Percentiles rank a stretch among this genome's conserved stretches.
Evolutionary conservation across 768 basidiomycete genomes (phyloP).

Genomic region (Rhizopogon salebrosus): DNA sequence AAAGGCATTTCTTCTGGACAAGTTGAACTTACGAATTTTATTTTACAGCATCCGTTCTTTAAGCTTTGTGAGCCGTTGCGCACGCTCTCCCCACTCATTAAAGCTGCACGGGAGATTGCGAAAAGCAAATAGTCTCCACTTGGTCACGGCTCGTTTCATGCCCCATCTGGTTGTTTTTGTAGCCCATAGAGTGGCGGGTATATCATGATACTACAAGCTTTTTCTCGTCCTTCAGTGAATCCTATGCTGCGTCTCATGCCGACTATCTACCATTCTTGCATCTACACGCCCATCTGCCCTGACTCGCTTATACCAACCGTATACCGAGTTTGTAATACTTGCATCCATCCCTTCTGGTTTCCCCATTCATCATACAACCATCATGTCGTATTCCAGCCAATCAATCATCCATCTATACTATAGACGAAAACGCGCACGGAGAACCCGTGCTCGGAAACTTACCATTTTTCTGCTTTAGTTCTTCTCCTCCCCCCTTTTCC

Average conservation of each 20-base stretch:
- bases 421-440: background rate
- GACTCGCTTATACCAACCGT: conserved; percentile 3
- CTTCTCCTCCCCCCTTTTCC: background rate
- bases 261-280: conserved; percentile 16
- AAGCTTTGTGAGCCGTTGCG: conserved; percentile 80
- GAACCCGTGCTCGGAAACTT: background rate
- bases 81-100: conserved; percentile 85
- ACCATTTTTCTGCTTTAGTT: background rate
- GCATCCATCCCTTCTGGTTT: conserved; percentile 1
- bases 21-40: conserved; percentile 5
- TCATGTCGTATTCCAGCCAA: background rate
- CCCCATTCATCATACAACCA: background rate
- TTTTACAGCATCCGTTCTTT: conserved; percentile 77
- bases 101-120: conserved; percentile 84
- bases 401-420: background rate
- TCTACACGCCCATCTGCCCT: conserved; percentile 9
- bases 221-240: background rate
- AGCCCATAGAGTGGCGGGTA: too few species aligned
- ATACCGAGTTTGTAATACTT: conserved; percentile 4
- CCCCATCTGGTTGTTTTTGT: too few species aligned
- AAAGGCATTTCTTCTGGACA: background rate
- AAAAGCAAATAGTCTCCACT: conserved; percentile 40
- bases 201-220: background rate
- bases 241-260: conserved; percentile 6
- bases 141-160: too few species aligned